Base-by-base conservation (phyloP, 164 flowering plant genomes). In the Paratinospora sagittata region DNA sequence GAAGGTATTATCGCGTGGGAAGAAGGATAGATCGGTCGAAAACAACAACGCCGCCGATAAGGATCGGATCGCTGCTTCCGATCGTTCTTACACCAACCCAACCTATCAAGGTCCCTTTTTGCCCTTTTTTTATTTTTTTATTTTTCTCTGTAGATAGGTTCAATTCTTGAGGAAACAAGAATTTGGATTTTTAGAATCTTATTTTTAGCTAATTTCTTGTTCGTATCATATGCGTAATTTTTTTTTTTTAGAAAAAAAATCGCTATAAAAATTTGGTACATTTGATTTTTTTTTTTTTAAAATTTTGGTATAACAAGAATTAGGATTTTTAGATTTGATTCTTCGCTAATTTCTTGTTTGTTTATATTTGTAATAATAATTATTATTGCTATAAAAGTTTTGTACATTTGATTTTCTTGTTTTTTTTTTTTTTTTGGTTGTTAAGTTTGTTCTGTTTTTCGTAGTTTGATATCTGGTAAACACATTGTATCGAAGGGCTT, bases 31-130 rank as follows among this genome's bases (percentile, higher is more conserved):
- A 69, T 81, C 86, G 17, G 24, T 68, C 9, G 85, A 78, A 27
- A 71, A 27, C 23, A 21, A 23, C 33, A 72, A 62, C 33, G 58
- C 65, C 26, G 4, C 4, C 34, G 34, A 30, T 30, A 7, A 37
- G 13, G 52, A 24, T 23, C 58, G 58, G 5, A 70, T 6, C n/a
- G 27, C 8, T 13, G 30, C 63, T 1, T 36, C 76, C 41, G 93
- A 86, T 84, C 87, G 75, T 64, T 67, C 87, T 68, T 77, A 71
- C 79, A 65, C 49, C 73, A 87, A 85, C 72, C 85, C 88, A n/a
- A 62, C 85, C 63, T 80, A 81, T 52, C 85, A 77, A 81, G 89
- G 92, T 85, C 24, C 17, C 3, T 65, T 36, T 8, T 34, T n/a
- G n/a, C n/a, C n/a, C n/a, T n/a, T n/a, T 39, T 62, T 26, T 62